Base-by-base conservation (phyloP, 2,329 filamentous ascomycete species). In the Orbilia oligospora region DNA sequence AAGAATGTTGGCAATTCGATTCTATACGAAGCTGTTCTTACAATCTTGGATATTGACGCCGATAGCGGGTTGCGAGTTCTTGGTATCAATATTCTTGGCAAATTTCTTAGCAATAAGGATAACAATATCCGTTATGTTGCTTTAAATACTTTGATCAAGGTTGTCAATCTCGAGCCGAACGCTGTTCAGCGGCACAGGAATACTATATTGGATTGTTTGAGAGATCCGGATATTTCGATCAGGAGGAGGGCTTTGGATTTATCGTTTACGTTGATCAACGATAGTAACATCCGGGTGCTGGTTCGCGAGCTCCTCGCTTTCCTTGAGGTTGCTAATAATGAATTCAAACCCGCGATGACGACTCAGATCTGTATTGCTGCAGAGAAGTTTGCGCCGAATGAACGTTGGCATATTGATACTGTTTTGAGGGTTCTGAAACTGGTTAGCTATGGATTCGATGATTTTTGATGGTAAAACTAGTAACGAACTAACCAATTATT, bases 1-100 rank as follows among this genome's bases (percentile, higher is more conserved):
- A 99, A 99, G 87, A 99, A 99, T 81, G 96, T 99, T 49, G 96
- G 96, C 80, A 99, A 99, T 84, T 95, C 96, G 0, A 99, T 99
- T 82, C 88, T 99, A 6, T 99, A 99, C 86, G 96, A 99, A 85
- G 93, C 96, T 0, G 96, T 99, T 44, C 90, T 96, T 51, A 99
- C 96, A 0, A 99, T 99, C 81, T 90, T 99, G 61, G 96, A 99
- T 81, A 98, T 99, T 68, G 96, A 99, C 85, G 97, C 96, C 22
- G 97, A 99, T 83, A 97, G 96, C 9, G 95, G 96, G 41, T 86
- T 99, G 80, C 89, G 97, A 64, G 96, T 99, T 22, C 88, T 99
- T 27, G 96, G 96, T 83, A 96, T 99, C 82, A 99, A 99, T 84
- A 99, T 99, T 81, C 89, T 99, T 24, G 96, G 97, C 84, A 99